Evolutionary conservation across 176 grass and related monocot species (phyloP), one percentile per base, ranked within the genome.

Genomic region (Carex kokanica): DNA sequence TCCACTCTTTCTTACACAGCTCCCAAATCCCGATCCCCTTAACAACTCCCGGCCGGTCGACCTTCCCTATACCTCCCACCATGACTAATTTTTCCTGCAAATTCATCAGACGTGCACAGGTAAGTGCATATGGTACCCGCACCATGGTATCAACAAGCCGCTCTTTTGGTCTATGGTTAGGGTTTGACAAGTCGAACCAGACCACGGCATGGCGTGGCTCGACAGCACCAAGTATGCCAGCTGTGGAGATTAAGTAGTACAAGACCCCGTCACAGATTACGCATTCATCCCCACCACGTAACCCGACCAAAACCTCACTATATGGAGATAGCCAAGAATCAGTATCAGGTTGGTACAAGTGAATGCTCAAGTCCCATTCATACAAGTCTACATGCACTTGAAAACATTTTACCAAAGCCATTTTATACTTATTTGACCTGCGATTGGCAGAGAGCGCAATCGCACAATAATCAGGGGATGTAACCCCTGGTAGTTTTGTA

Each of bases 21-120:
- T 94, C 94, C 94, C 94, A 97, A 43, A 97, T 88, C 3, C 94
- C 94, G 70, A 97, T 97, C 78, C 94, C 94, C 89, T 97, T 97
- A 58, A 97, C 93, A 81, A 97, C 90, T 38, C 89, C 94, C 9
- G 94, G 94, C 15, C 91, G 83, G 68, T 97, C 94, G 62, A 83
- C 88, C 86, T 94, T 97, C 13, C 94, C 94, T 62, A 97, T 97
- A 32, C 94, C 94, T 1, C 94, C 91, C 45, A 97, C 89, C 68
- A 97, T 81, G 13, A 97, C 82, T 31, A 97, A 85, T 83, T 60
- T 97, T 74, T 87, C 91, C 21, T 80, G 75, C 16, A 94, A 83
- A 70, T 94, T 97, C 94, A 94, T 97, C 84, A 97, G 61, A 59
- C 91, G 78, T 43, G 89, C 91, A 8, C 94, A 97, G 4, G 94